Conservation (phyloP, 2,329 filamentous ascomycete species). For the Trichoderma sp. region DNA sequence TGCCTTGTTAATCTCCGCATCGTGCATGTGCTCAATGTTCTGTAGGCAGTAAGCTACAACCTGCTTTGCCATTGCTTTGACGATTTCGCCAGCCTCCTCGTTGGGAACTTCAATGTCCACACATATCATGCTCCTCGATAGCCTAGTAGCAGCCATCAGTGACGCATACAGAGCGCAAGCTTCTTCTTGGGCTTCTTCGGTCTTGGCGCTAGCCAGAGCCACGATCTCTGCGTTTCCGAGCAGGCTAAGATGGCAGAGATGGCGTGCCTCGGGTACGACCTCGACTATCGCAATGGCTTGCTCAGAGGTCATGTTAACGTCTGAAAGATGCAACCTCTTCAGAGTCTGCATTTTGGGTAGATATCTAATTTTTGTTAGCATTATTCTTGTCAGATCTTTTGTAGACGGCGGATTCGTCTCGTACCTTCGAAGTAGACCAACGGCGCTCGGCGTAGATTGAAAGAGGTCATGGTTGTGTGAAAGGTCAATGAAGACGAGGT, state of each 20-base stretch:
- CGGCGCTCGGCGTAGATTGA: conserved; percentile 68
- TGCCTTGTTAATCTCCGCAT: conserved; percentile 59
- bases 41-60: conserved; percentile 92
- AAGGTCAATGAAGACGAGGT: conserved; percentile 86
- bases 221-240: conserved; percentile 76
- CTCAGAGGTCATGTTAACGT: conserved; percentile 80
- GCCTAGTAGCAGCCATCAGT: conserved; percentile 80
- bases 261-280: conserved; percentile 79
- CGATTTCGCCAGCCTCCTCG: conserved; percentile 80
- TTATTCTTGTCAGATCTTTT: neutral
- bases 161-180: conserved; percentile 93
- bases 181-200: conserved; percentile 83
- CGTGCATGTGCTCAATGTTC: conserved; percentile 81
- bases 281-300: conserved; percentile 91
- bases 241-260: conserved; percentile 83
- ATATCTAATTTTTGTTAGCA: conserved; percentile 49
- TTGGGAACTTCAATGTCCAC: conserved; percentile 89
- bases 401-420: conserved; percentile 25
- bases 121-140: conserved; percentile 81
- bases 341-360: conserved; percentile 76
- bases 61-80: conserved; percentile 89
- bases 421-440: conserved; percentile 73
- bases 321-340: conserved; percentile 82
- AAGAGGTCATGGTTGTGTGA: conserved; percentile 88
- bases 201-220: conserved; percentile 71